Percentiles rank a stretch among this genome's conserved stretches.
phyloP scores from a whole-genome alignment of 208 protist species.

The Leishmania major region DNA sequence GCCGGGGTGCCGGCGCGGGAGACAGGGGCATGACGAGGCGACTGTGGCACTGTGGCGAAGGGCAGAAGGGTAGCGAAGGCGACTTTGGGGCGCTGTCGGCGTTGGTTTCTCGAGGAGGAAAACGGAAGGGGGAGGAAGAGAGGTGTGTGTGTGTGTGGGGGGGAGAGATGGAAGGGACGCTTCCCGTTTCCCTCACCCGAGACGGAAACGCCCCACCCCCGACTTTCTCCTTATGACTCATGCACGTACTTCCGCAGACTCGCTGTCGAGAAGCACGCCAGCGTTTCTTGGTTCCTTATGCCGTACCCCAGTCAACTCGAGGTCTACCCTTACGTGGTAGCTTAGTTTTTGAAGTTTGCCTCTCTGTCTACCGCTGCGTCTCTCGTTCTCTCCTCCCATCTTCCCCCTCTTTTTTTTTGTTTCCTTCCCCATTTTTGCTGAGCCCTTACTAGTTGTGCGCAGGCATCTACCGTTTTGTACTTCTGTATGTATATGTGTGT shows the following conservation, averaged over 20 bases:
- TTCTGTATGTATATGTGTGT: background rate
- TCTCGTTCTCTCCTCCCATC: background rate
- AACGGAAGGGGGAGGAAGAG: background rate
- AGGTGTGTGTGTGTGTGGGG: too few relatives aligned
- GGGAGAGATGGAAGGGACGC: background rate
- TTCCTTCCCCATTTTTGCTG: background rate
- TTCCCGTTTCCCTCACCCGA: too few relatives aligned
- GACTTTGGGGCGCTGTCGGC: background rate
- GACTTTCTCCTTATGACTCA: background rate
- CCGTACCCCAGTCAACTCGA: background rate
- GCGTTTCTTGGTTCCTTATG: background rate
- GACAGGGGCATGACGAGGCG: background rate
- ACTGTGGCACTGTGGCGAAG: background rate
- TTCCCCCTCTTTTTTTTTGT: slow-evolving; percentile 2
- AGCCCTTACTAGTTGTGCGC: background rate
- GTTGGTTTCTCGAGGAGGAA: background rate
- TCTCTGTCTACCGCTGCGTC: background rate
- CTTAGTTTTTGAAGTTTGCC: background rate
- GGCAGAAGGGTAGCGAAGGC: background rate
- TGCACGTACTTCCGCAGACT: background rate
- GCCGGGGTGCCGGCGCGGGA: background rate
- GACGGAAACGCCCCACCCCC: background rate
- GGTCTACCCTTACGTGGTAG: background rate
- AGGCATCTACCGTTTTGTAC: background rate
- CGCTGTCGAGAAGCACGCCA: background rate